A percentile compares a stretch with the other conserved stretches of the same genome.
phyloP scores from a whole-genome alignment of 805 yeast genomes.

The Yamadazyma endophytica region DNA sequence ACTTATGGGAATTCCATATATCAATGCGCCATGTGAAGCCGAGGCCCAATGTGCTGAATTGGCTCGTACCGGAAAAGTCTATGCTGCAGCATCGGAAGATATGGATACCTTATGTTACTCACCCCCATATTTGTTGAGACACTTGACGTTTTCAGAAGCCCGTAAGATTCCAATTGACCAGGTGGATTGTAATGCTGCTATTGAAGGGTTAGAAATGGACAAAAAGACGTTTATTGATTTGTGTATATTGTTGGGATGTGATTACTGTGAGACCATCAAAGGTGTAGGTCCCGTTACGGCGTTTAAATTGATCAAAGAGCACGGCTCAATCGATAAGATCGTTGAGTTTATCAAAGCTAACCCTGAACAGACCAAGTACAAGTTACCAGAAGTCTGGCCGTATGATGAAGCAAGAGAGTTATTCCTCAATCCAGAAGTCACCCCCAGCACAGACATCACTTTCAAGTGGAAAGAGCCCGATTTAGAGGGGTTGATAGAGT shows the following conservation, averaged over 20 bases:
- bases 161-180: slow-evolving; percentile 91
- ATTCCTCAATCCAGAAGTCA: slow-evolving; percentile 79
- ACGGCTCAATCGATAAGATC: slow-evolving; percentile 74
- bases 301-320: slow-evolving; percentile 79
- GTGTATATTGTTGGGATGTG: slow-evolving; percentile 93
- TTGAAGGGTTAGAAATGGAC: slow-evolving; percentile 75
- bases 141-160: slow-evolving; percentile 91
- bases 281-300: slow-evolving; percentile 98
- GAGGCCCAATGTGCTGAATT: slow-evolving; percentile 97
- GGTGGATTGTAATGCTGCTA: slow-evolving; percentile 59
- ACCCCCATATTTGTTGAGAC: slow-evolving; percentile 79
- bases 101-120: slow-evolving; percentile 96
- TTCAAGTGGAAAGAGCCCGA: slow-evolving; percentile 90
- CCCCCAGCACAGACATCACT: slow-evolving; percentile 53
- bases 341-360: slow-evolving; percentile 58
- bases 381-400: slow-evolving; percentile 94
- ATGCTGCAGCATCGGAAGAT: slow-evolving; percentile 97
- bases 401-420: slow-evolving; percentile 81
- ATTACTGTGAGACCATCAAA: slow-evolving; percentile 90
- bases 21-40: slow-evolving; percentile 96
- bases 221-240: slow-evolving; percentile 77
- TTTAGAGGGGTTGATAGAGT: slow-evolving; percentile 75
- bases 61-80: slow-evolving; percentile 86
- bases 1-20: slow-evolving; percentile 93
- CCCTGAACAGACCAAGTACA: slow-evolving; percentile 59